Evolutionary conservation across 2,329 filamentous ascomycete genomes (phyloP).

Genomic region (Drechslerella stenobrocha): DNA sequence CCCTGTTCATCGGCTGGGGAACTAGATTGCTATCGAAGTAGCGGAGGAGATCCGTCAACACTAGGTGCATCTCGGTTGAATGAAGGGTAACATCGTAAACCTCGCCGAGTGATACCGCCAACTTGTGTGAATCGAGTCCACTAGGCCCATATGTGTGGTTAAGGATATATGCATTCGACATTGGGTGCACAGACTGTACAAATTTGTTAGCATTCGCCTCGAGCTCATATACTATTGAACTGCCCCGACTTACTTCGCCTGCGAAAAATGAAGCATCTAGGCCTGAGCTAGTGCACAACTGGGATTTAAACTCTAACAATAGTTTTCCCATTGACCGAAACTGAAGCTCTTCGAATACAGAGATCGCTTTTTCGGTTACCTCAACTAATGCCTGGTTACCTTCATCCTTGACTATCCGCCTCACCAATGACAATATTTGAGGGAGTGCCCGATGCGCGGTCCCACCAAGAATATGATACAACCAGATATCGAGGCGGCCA

Average conservation of each 20-base stretch:
- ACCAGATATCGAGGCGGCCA: constrained; percentile 17
- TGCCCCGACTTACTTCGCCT: constrained; percentile 15
- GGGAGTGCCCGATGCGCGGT: constrained; percentile 8
- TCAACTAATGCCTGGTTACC: not conserved
- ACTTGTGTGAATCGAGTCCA: not conserved
- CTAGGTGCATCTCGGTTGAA: constrained; percentile 14
- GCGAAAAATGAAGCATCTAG: constrained; percentile 8
- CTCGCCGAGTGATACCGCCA: constrained; percentile 18
- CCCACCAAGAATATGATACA: constrained; percentile 35
- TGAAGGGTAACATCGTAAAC: constrained; percentile 19
- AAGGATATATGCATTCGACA: constrained; percentile 31
- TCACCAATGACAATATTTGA: constrained; percentile 6
- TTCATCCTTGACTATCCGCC: not conserved
- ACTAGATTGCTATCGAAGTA: constrained; percentile 9
- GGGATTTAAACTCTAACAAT: constrained; percentile 23
- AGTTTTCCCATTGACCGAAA: constrained; percentile 3
- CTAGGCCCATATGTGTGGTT: not conserved
- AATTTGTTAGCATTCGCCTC: not conserved
- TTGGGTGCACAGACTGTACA: constrained; percentile 21
- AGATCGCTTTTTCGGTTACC: constrained; percentile 1
- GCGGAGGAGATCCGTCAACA: constrained; percentile 5
- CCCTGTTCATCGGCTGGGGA: not conserved
- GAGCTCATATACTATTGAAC: not conserved
- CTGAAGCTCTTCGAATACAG: constrained; percentile 20
- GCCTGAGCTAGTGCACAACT: constrained; percentile 3